phyloP scores from a whole-genome alignment of 345 rosid genomes.

The Rhizophora mangle region DNA sequence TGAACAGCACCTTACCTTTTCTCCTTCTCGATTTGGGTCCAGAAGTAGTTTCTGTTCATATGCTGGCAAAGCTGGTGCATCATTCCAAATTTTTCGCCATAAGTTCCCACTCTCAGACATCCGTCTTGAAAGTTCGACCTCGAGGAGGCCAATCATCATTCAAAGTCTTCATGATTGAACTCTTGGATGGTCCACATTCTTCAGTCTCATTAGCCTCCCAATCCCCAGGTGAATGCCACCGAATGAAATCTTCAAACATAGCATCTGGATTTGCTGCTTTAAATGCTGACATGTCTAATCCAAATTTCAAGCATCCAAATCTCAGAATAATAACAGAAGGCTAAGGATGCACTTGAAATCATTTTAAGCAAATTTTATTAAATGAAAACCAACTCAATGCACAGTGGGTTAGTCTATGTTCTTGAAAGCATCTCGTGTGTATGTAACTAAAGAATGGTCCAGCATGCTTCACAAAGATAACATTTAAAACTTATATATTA shows the following conservation, averaged over 20 bases:
- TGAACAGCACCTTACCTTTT: constrained; percentile 50
- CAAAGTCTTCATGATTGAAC: constrained; percentile 26
- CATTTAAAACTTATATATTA: constrained; percentile 28
- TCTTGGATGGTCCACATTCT: constrained; percentile 39
- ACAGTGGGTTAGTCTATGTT: not conserved
- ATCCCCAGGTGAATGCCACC: constrained; percentile 99
- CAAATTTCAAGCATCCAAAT: constrained; percentile 14
- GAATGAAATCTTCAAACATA: constrained; percentile 89
- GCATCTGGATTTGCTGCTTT: constrained; percentile 98
- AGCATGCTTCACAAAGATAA: not conserved
- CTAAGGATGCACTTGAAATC: not conserved
- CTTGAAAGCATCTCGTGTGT: not conserved
- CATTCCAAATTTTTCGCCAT: constrained; percentile 89
- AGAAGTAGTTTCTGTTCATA: constrained; percentile 85
- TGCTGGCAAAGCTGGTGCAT: constrained; percentile 67
- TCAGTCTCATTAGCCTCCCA: constrained; percentile 55
- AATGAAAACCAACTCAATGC: not conserved
- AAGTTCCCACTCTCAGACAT: constrained; percentile 90
- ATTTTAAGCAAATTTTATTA: constrained; percentile 10
- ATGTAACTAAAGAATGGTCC: too few species aligned
- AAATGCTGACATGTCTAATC: constrained; percentile 94
- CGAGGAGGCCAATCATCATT: constrained; percentile 80
- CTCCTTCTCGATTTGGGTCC: constrained; percentile 91
- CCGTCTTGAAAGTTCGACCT: constrained; percentile 79
- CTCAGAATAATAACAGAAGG: constrained; percentile 4